Evolutionary conservation across 768 basidiomycete species (phyloP).

Genomic region (Hydnomerulius pinastri): DNA sequence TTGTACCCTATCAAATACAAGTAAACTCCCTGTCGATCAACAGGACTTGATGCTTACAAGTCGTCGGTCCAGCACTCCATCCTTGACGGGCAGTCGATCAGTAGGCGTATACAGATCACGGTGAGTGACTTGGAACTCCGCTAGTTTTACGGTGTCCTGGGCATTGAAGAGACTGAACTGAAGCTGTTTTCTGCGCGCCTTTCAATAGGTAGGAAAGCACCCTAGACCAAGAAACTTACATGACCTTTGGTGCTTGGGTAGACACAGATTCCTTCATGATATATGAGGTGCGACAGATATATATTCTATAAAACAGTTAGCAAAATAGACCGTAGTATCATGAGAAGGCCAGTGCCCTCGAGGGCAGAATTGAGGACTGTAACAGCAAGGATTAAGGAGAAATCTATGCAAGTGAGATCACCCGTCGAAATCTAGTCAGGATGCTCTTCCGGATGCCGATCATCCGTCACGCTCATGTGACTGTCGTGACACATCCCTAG

Average conservation of each 20-base stretch:
- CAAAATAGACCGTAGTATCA: too few species aligned
- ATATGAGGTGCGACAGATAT: background rate
- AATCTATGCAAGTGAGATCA: background rate
- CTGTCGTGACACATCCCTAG: conserved; percentile 38
- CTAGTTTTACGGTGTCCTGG: conserved; percentile 93
- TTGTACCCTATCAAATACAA: conserved; percentile 69
- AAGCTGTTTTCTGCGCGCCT: conserved; percentile 74
- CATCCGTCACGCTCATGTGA: conserved; percentile 18
- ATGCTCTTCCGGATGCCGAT: background rate
- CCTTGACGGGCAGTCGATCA: conserved; percentile 82
- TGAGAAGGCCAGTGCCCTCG: too few species aligned
- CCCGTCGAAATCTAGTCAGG: background rate
- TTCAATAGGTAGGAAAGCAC: conserved; percentile 2
- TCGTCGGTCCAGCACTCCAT: conserved; percentile 91
- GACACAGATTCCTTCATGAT: conserved; percentile 79
- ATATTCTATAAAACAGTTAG: too few species aligned
- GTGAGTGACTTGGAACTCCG: conserved; percentile 95
- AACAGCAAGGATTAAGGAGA: background rate
- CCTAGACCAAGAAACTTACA: conserved; percentile 45
- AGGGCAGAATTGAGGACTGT: too few species aligned
- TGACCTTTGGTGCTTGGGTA: conserved; percentile 80
- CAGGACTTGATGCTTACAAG: conserved; percentile 54
- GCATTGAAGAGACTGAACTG: conserved; percentile 94
- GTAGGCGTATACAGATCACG: conserved; percentile 86
- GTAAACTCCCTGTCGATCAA: background rate